Base-by-base conservation (phyloP, 805 yeast genomes). In the Vanderwaltozyma verrucispora region DNA sequence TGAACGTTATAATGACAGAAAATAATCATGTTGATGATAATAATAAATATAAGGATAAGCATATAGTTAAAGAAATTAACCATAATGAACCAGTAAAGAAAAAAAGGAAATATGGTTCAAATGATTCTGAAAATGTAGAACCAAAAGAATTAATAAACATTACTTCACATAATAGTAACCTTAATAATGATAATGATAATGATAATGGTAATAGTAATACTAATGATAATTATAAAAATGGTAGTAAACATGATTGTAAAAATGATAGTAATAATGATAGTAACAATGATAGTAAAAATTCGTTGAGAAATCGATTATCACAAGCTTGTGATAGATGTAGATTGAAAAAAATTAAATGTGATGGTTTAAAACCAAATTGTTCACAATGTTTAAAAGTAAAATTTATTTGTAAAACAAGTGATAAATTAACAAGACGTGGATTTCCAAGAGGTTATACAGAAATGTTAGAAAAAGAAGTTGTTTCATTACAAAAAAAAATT, bases 251-350 rank as follows among this genome's bases (percentile, higher is more conserved):
- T n/a, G n/a, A n/a, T n/a, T n/a, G n/a, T n/a, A n/a, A n/a, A n/a
- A n/a, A n/a, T n/a, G n/a, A n/a, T n/a, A n/a, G n/a, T n/a, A n/a
- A n/a, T n/a, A n/a, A 21, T 21, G 23, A 21, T 21, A 21, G 9
- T 21, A 21, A 21, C 23, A 21, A 21, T 9, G 9, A 9, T 21
- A 21, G 23, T 21, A 21, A 6, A 21, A 21, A 21, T 9, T 7
- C 6, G 6, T 21, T 21, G 6, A 21, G 9, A 24, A 24, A 24
- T 24, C 7, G 27, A 24, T 30, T 30, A 19, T 72, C 81, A 1
- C 92, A 82, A 56, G 92, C 92, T 2, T 82, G 94, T 60, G 92
- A 82, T 55, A 63, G 96, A 35, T 87, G 95, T 53, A 65, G 95
- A 27, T 40, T 58, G 20, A 59, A 59, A 36, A 59, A 59, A 38